Evolutionary conservation across 805 yeast species (phyloP).

Genomic region (Myxozyma nipponensis): DNA sequence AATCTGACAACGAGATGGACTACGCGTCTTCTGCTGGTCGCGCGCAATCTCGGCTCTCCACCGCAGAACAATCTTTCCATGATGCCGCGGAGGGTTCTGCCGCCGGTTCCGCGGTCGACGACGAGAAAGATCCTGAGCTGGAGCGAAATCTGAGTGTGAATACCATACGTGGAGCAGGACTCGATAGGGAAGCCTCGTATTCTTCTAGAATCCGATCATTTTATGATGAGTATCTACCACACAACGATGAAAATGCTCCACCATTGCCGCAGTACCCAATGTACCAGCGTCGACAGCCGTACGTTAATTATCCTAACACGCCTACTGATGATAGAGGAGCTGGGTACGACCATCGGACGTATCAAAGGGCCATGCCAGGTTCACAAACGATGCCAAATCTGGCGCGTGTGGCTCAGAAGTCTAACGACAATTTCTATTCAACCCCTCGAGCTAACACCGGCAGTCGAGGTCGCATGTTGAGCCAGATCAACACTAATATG

Average conservation of each 20-base stretch:
- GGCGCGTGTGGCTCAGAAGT: background rate
- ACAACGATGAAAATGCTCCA: background rate
- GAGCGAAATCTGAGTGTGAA: background rate
- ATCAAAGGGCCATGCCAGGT: background rate
- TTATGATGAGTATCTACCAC: conserved; percentile 18
- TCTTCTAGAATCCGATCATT: conserved; percentile 19
- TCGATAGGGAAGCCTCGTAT: background rate
- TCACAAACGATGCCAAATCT: background rate
- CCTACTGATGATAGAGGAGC: background rate
- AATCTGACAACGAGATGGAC: background rate
- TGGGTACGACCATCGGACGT: background rate
- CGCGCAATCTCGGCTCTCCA: background rate
- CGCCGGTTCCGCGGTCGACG: background rate
- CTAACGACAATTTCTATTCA: background rate
- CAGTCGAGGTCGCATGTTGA: background rate
- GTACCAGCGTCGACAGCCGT: background rate
- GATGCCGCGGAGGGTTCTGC: background rate
- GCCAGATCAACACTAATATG: background rate
- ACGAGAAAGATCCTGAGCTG: no score
- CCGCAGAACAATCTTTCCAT: background rate
- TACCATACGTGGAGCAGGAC: background rate
- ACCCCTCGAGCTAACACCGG: background rate
- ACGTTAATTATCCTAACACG: background rate
- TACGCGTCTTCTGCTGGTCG: background rate
- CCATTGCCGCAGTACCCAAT: background rate